Conservation (phyloP, 2,329 filamentous ascomycete genomes). For the Phoma sp. region DNA sequence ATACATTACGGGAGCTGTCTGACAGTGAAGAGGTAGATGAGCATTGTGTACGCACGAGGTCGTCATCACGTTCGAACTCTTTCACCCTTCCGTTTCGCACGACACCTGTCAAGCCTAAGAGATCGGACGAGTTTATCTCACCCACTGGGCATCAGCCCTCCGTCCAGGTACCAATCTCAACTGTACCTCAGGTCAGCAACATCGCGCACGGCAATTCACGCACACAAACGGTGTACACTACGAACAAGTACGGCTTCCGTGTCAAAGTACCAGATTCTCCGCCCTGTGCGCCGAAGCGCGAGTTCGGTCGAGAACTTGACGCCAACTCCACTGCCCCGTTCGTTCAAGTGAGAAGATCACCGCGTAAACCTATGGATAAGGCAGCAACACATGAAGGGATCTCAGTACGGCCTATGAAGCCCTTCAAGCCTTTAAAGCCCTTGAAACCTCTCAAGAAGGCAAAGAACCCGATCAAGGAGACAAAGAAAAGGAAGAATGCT, state of each 20-base stretch:
- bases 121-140: not conserved
- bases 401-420: not conserved
- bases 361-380: not conserved
- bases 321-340: not conserved
- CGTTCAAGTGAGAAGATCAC: not conserved
- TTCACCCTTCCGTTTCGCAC: not conserved
- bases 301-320: slow-evolving; percentile 6
- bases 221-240: not conserved
- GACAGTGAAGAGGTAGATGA: not conserved
- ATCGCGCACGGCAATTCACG: not conserved
- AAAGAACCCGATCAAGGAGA: not conserved
- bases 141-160: not conserved
- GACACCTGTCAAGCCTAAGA: not conserved
- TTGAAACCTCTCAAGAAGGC: not conserved
- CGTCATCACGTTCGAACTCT: not conserved
- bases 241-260: not conserved
- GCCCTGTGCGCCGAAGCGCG: not conserved
- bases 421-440: not conserved
- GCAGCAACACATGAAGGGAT: not conserved
- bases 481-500: not conserved
- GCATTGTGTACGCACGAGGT: too few relatives aligned
- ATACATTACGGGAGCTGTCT: not conserved
- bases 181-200: not conserved
- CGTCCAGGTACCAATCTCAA: not conserved
- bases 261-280: not conserved